Conservation (phyloP, 805 yeast genomes). For the Torulaspora quercuum region DNA sequence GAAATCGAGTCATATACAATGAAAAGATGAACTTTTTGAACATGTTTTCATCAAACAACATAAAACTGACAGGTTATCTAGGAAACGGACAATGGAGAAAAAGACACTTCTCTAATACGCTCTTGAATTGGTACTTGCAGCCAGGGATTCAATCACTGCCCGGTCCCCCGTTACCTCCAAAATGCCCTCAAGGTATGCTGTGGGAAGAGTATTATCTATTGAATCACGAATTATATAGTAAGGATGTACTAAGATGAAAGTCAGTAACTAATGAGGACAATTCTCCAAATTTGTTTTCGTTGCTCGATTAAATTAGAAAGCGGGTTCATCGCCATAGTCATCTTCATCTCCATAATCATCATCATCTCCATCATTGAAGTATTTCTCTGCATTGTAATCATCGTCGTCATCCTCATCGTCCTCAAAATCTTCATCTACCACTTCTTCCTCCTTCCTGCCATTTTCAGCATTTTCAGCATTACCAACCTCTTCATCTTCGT, state of each 20-base stretch:
- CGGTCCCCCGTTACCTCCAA: conserved; percentile 23
- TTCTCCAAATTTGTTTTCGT: neutral
- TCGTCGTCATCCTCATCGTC: conserved; percentile 59
- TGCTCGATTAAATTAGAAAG: conserved; percentile 39
- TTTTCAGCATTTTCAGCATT: conserved; percentile 28
- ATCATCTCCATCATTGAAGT: conserved; percentile 59
- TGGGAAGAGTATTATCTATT: conserved; percentile 27
- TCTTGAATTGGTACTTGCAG: conserved; percentile 17
- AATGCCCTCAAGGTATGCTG: conserved; percentile 24
- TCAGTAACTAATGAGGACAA: neutral
- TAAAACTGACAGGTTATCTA: conserved; percentile 21
- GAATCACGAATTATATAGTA: conserved; percentile 12
- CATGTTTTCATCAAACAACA: conserved; percentile 15
- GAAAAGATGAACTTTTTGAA: conserved; percentile 10
- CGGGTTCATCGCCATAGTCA: conserved; percentile 58
- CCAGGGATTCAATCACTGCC: conserved; percentile 13
- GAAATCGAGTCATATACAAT: conserved; percentile 12
- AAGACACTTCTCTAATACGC: conserved; percentile 6
- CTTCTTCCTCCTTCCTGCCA: conserved; percentile 32
- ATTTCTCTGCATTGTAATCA: conserved; percentile 61
- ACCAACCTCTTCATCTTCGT: conserved; percentile 46
- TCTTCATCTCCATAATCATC: conserved; percentile 48
- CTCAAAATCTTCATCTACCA: conserved; percentile 53
- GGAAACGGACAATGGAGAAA: conserved; percentile 23
- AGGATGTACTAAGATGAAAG: conserved; percentile 9